Evolutionary conservation across 2,329 filamentous ascomycete species (phyloP).

Genomic region (Raffaelea arxii): DNA sequence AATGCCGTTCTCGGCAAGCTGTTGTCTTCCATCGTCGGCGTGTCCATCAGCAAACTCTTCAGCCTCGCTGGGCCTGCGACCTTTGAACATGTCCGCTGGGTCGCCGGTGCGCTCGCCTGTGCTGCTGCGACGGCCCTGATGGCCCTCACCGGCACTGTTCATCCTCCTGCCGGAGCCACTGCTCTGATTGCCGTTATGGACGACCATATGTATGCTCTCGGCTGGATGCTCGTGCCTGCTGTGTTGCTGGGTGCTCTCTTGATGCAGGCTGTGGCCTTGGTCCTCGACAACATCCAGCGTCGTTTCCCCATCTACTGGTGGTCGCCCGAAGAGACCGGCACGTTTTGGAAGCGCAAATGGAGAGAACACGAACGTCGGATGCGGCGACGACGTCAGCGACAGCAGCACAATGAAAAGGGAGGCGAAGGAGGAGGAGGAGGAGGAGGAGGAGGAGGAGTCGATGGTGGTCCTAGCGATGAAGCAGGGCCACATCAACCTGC

Average conservation of each 20-base stretch:
- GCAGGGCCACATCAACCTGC: too few relatives aligned
- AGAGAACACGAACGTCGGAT: background rate
- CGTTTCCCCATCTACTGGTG: slow-evolving; percentile 65
- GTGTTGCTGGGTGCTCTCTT: slow-evolving; percentile 49
- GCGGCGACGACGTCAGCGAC: background rate
- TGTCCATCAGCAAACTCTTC: slow-evolving; percentile 57
- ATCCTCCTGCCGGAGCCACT: slow-evolving; percentile 67
- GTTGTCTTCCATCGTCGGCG: slow-evolving; percentile 49
- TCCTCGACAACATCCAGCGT: slow-evolving; percentile 61
- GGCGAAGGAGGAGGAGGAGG: background rate
- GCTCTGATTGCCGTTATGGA: slow-evolving; percentile 59
- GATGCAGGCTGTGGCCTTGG: slow-evolving; percentile 52
- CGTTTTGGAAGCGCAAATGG: slow-evolving; percentile 7
- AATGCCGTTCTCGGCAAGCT: slow-evolving; percentile 60
- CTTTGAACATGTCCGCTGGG: slow-evolving; percentile 46
- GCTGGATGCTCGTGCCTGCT: slow-evolving; percentile 60
- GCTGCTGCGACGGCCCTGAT: slow-evolving; percentile 54
- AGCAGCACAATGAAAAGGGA: too few relatives aligned
- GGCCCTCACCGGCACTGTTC: slow-evolving; percentile 61
- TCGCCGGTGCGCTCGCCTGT: slow-evolving; percentile 57
- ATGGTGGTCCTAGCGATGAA: too few relatives aligned
- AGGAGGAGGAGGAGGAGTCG: too few relatives aligned
- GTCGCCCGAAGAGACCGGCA: slow-evolving; percentile 34
- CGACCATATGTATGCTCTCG: slow-evolving; percentile 40
- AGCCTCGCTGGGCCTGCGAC: slow-evolving; percentile 27